A percentile compares a stretch with the other conserved stretches of the same genome.
phyloP scores from a whole-genome alignment of 768 basidiomycete genomes.

The Amanita pallidorosea region DNA sequence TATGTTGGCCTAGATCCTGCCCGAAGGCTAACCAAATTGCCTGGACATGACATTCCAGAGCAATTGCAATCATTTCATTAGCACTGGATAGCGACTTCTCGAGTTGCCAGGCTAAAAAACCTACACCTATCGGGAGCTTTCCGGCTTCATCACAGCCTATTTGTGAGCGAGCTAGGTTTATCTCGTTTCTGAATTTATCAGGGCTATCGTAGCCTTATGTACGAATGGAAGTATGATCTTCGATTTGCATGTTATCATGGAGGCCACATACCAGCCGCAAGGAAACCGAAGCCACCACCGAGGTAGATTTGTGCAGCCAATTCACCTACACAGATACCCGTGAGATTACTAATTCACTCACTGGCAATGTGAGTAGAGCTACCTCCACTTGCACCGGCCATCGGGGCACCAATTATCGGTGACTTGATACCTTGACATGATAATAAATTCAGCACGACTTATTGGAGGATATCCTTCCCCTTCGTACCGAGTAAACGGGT shows the following conservation, averaged over 20 bases:
- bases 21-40: slow-evolving; percentile 77
- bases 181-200: slow-evolving; percentile 35
- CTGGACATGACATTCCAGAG: slow-evolving; percentile 43
- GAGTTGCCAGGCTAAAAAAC: slow-evolving; percentile 63
- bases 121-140: slow-evolving; percentile 56
- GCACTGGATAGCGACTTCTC: slow-evolving; percentile 34
- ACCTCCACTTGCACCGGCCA: slow-evolving; percentile 65
- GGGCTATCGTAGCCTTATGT: slow-evolving; percentile 40
- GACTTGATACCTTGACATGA: slow-evolving; percentile 33
- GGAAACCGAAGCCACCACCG: slow-evolving; percentile 70
- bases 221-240: background rate
- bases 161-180: slow-evolving; percentile 38
- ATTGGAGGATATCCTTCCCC: background rate
- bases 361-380: slow-evolving; percentile 8
- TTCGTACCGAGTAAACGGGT: slow-evolving; percentile 34
- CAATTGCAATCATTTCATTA: slow-evolving; percentile 31
- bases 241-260: background rate
- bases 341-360: background rate
- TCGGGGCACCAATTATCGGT: slow-evolving; percentile 57
- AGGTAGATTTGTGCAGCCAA: slow-evolving; percentile 51
- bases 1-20: slow-evolving; percentile 44
- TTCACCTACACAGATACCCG: slow-evolving; percentile 18
- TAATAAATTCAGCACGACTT: background rate
- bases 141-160: slow-evolving; percentile 24
- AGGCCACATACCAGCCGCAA: slow-evolving; percentile 40